A percentile compares a stretch with the other conserved stretches of the same genome.
Evolutionary conservation across 2,329 filamentous ascomycete genomes (phyloP).

Genomic region (Nemania sp.): DNA sequence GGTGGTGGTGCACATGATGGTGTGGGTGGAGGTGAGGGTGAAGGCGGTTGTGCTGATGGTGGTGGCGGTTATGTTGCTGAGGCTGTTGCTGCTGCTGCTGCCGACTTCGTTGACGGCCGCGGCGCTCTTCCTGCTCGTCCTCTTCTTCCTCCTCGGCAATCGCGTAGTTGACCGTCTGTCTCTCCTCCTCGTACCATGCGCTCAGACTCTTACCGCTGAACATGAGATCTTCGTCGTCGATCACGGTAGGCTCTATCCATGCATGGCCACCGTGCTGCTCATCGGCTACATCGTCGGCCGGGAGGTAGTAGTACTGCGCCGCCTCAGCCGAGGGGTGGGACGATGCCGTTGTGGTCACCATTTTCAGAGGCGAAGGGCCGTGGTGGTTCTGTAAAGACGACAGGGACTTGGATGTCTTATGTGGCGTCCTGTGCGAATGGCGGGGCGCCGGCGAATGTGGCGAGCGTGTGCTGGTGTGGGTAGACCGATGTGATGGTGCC

Average conservation of each 20-base stretch:
- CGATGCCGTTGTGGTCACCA: constrained; percentile 38
- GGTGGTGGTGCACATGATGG: constrained; percentile 30
- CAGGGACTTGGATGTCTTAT: constrained; percentile 18
- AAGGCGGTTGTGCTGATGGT: constrained; percentile 22
- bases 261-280: constrained; percentile 33
- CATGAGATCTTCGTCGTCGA: constrained; percentile 64
- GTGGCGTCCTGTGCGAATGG: constrained; percentile 19
- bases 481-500: constrained; percentile 25
- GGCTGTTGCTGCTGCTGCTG: constrained; percentile 31
- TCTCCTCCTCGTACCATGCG: constrained; percentile 63
- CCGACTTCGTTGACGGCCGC: constrained; percentile 46
- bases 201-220: constrained; percentile 64
- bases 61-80: constrained; percentile 25
- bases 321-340: constrained; percentile 33
- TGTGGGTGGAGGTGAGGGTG: constrained; percentile 11
- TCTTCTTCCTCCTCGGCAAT: constrained; percentile 45
- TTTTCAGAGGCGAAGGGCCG: constrained; percentile 40
- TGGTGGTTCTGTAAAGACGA: constrained; percentile 29
- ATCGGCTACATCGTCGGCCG: constrained; percentile 30
- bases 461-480: constrained; percentile 26
- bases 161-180: constrained; percentile 48
- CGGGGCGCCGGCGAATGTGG: constrained; percentile 22
- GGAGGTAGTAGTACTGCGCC: constrained; percentile 38
- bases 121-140: constrained; percentile 44
- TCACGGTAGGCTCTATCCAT: constrained; percentile 59